A percentile compares a stretch with the other conserved stretches of the same genome.
These are phyloP conservation scores for Naganishia friedmannii DNA, from an alignment of 768 basidiomycete genomes.

Conservation along the genomic window DNA sequence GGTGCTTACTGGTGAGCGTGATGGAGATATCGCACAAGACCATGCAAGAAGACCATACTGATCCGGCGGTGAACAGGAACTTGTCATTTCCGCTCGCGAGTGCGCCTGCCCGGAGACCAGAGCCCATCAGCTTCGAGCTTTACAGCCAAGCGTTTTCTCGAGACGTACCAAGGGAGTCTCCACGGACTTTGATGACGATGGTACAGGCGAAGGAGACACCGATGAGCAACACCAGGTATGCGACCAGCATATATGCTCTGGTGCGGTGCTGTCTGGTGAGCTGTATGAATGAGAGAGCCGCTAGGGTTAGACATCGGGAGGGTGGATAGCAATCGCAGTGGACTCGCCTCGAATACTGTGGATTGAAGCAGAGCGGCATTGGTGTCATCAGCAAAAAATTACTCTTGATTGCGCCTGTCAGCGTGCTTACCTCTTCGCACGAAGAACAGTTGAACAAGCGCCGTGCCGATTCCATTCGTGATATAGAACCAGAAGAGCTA, in stretches of 20 bases:
- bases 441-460: constrained; percentile 25
- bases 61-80: constrained; percentile 3
- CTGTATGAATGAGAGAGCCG: neutral
- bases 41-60: constrained; percentile 16
- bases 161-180: constrained; percentile 9
- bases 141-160: no score
- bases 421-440: constrained; percentile 20
- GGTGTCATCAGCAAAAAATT: neutral
- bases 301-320: no score
- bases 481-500: constrained; percentile 31
- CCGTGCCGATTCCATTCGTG: constrained; percentile 19
- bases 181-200: constrained; percentile 20
- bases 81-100: constrained; percentile 7
- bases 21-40: constrained; percentile 20
- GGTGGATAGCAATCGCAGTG: no score
- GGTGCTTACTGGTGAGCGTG: constrained; percentile 3
- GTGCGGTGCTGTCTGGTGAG: neutral
- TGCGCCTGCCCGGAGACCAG: neutral
- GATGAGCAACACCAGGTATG: neutral
- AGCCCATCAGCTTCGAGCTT: neutral
- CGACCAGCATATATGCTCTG: neutral
- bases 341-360: constrained; percentile 10
- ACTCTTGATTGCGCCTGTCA: no score
- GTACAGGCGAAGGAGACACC: constrained; percentile 2
- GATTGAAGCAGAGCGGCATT: neutral